phyloP scores from a whole-genome alignment of 495 filamentous ascomycete species.

The Staphylotrichum tortipilum region DNA sequence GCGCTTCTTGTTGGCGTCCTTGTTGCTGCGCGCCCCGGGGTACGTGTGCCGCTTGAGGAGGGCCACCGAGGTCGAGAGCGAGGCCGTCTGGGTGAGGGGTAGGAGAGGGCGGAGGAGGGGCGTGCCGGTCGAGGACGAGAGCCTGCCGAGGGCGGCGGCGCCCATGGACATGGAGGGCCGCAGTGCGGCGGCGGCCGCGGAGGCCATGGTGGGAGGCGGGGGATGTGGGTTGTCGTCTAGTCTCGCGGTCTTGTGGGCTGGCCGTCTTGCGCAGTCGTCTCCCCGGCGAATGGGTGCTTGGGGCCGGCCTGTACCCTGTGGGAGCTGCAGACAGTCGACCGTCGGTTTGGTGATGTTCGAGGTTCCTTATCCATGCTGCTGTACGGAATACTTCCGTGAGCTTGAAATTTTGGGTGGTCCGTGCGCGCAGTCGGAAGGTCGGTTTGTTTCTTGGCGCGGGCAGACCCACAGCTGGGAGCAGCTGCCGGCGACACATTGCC shows the following conservation, averaged over 20 bases:
- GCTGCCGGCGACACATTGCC: too few species aligned
- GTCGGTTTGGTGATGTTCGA: conserved; percentile 4
- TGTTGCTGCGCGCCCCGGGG: conserved; percentile 31
- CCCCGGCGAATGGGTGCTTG: background rate
- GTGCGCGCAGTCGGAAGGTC: conserved; percentile 11
- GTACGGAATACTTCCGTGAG: background rate
- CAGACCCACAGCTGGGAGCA: conserved; percentile 1
- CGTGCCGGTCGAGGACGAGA: background rate
- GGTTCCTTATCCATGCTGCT: background rate
- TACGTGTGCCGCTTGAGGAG: conserved; percentile 30
- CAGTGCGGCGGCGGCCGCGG: conserved; percentile 38
- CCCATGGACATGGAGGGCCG: conserved; percentile 40
- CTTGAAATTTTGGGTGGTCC: conserved; percentile 27
- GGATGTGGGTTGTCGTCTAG: background rate
- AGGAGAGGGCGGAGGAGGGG: conserved; percentile 13
- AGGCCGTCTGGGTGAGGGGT: conserved; percentile 11
- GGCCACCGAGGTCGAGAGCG: conserved; percentile 31
- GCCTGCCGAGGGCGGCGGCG: conserved; percentile 20
- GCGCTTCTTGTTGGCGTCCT: conserved; percentile 60
- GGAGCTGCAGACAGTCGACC: background rate
- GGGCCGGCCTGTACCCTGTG: background rate
- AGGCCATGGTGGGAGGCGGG: background rate
- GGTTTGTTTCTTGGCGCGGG: too few species aligned
- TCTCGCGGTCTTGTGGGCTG: too few species aligned
- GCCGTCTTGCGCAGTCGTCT: background rate